Conservation (phyloP, 2,329 filamentous ascomycete species). For the Penicillium sumatraense region DNA sequence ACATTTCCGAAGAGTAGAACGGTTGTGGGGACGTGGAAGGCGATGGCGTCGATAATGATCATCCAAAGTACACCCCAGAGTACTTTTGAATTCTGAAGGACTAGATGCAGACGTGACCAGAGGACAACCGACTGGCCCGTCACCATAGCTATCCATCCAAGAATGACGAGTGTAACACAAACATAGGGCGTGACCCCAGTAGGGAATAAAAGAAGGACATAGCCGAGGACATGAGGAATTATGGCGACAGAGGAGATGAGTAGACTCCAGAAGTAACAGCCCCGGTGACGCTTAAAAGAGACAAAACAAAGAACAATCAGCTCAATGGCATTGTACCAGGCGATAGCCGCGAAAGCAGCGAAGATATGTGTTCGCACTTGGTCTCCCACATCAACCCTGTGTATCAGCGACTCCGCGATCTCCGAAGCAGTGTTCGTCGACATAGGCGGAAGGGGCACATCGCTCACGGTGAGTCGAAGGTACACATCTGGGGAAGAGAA, state of each 20-base stretch:
- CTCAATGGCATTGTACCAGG: conserved; percentile 32
- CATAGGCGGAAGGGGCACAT: conserved; percentile 25
- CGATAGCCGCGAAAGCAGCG: conserved; percentile 24
- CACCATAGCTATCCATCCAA: conserved; percentile 49
- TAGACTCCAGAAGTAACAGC: conserved; percentile 54
- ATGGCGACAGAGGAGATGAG: conserved; percentile 47
- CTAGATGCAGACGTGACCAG: conserved; percentile 52
- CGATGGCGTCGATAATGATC: conserved; percentile 48
- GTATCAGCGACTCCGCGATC: conserved; percentile 11
- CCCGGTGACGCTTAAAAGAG: conserved; percentile 48
- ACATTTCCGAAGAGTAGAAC: conserved; percentile 46
- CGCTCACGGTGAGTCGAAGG: conserved; percentile 1
- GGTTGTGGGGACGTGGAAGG: conserved; percentile 45
- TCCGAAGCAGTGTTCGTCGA: conserved; percentile 7
- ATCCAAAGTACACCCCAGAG: conserved; percentile 45
- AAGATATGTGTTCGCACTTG: conserved; percentile 19
- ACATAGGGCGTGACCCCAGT: conserved; percentile 36
- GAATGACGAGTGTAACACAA: conserved; percentile 41
- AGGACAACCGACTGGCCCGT: conserved; percentile 52
- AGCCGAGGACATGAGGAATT: conserved; percentile 46
- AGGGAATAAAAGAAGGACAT: conserved; percentile 48
- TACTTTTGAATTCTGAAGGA: conserved; percentile 41
- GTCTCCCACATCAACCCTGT: background rate
- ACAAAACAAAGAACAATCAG: conserved; percentile 45
- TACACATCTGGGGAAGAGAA: background rate